phyloP scores from a whole-genome alignment of 2,329 filamentous ascomycete species.

The Periconia sp. region DNA sequence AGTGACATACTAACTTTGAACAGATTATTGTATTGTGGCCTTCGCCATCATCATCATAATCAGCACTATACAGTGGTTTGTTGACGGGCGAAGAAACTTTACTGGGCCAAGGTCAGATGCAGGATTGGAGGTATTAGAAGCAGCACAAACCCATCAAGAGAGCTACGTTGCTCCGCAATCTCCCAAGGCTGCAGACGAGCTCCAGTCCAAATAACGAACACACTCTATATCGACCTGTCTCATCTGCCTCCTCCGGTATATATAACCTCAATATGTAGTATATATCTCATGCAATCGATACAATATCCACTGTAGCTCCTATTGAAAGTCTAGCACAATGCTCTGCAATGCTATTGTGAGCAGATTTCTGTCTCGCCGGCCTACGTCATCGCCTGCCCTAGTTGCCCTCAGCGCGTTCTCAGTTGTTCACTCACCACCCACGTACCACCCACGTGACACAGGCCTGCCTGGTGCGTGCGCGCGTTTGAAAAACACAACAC shows the following conservation, averaged over 20 bases:
- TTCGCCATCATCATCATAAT: conserved; percentile 62
- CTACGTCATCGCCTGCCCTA: background rate
- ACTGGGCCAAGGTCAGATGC: conserved; percentile 49
- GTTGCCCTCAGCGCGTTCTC: too few relatives aligned
- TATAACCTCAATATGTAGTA: background rate
- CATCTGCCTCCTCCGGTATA: background rate
- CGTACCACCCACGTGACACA: too few relatives aligned
- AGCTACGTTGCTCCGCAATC: conserved; percentile 1
- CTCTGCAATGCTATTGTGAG: background rate
- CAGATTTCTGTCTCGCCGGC: background rate
- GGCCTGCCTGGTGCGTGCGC: too few relatives aligned
- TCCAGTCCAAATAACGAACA: conserved; percentile 2
- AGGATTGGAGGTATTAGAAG: conserved; percentile 47
- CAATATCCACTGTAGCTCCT: background rate
- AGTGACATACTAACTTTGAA: conserved; percentile 12
- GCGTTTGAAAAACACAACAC: too few relatives aligned
- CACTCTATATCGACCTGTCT: background rate
- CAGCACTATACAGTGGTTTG: conserved; percentile 60
- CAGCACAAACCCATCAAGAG: conserved; percentile 24
- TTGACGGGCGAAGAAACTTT: conserved; percentile 64
- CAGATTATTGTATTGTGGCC: conserved; percentile 57
- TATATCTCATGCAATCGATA: background rate
- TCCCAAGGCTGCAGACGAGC: conserved; percentile 13
- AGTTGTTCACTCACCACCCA: too few relatives aligned
- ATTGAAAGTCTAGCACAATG: background rate